These are phyloP conservation scores for Lasiosphaeriaceae sp. DNA, from an alignment of 495 filamentous ascomycete species.

Conservation along the genomic window DNA sequence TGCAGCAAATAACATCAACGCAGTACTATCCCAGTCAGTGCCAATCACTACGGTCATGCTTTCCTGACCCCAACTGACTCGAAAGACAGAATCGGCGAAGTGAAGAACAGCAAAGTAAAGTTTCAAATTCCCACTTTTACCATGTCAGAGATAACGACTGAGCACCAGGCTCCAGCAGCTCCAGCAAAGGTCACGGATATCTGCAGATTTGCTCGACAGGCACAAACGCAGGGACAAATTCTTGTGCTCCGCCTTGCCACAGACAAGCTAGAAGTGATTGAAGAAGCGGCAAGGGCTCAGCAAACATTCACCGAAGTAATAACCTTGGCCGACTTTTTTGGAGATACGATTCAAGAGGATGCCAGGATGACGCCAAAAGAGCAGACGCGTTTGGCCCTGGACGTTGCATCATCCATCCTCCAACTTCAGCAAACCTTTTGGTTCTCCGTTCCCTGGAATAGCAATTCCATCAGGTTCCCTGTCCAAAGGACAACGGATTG, in stretches of 20 bases:
- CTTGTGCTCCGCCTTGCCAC: background rate
- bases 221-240: background rate
- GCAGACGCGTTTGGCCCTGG: background rate
- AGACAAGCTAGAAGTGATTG: background rate
- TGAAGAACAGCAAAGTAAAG: background rate
- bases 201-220: background rate
- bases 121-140: background rate
- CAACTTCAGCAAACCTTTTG: background rate
- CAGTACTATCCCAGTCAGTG: too few relatives aligned
- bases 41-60: too few relatives aligned
- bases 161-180: background rate
- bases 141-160: background rate
- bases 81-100: background rate
- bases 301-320: background rate
- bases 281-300: background rate
- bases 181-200: background rate
- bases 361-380: conserved; percentile 1
- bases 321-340: background rate
- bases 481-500: background rate
- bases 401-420: background rate
- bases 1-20: background rate
- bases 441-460: background rate
- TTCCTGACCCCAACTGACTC: too few relatives aligned
- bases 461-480: background rate
- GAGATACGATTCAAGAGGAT: background rate